These are phyloP conservation scores for Gossypium stocksii DNA, from an alignment of 345 rosid genomes.

Conservation along the genomic window DNA sequence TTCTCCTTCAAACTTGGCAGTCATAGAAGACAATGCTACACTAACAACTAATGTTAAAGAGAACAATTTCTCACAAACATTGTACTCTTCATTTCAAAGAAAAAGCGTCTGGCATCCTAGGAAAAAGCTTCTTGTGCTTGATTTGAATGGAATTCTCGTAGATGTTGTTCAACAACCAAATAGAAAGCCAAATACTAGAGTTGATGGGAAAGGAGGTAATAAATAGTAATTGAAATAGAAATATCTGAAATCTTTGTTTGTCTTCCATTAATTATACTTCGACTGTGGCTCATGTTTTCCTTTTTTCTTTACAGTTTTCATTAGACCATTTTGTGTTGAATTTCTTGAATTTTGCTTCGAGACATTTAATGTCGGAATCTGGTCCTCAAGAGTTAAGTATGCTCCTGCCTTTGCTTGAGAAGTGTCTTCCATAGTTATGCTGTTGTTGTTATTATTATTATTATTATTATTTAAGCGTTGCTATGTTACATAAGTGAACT, in stretches of 20 bases:
- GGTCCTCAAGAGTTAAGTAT: slow-evolving; percentile 82
- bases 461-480: not conserved
- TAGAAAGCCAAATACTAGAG: slow-evolving; percentile 35
- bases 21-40: not conserved
- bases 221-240: not conserved
- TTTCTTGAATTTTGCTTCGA: slow-evolving; percentile 77
- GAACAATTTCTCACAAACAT: slow-evolving; percentile 16
- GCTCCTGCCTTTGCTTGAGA: slow-evolving; percentile 18
- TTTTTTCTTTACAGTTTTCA: slow-evolving; percentile 50
- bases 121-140: slow-evolving; percentile 74
- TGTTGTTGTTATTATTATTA: not conserved
- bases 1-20: too few species aligned
- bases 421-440: slow-evolving; percentile 2
- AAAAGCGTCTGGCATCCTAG: slow-evolving; percentile 23
- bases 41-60: slow-evolving; percentile 14
- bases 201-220: slow-evolving; percentile 59
- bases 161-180: slow-evolving; percentile 37
- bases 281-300: not conserved
- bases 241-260: not conserved
- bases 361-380: slow-evolving; percentile 74
- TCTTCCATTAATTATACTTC: slow-evolving; percentile 6
- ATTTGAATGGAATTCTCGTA: slow-evolving; percentile 78
- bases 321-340: slow-evolving; percentile 59
- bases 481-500: not conserved
- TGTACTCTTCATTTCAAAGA: slow-evolving; percentile 22